These are phyloP conservation scores for Uncinocarpus reesii DNA, from an alignment of 2,329 filamentous ascomycete species.

Conservation along the genomic window DNA sequence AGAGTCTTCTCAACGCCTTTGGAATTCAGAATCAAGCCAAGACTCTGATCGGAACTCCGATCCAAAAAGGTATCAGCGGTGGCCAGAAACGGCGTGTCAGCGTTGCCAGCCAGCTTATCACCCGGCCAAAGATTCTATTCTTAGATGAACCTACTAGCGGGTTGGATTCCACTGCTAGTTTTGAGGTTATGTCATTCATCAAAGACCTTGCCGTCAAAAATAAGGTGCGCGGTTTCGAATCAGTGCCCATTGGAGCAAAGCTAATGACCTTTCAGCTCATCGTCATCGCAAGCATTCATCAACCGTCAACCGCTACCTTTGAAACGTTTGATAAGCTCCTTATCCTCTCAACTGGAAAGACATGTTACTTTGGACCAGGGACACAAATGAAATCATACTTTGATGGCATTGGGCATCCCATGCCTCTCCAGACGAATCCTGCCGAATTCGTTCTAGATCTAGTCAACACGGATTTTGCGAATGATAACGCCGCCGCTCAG, in stretches of 20 bases:
- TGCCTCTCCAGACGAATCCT: constrained; percentile 64
- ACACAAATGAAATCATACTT: constrained; percentile 53
- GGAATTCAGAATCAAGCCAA: constrained; percentile 60
- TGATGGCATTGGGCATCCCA: constrained; percentile 46
- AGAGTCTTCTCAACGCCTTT: constrained; percentile 59
- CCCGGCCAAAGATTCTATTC: constrained; percentile 68
- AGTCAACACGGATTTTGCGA: constrained; percentile 65
- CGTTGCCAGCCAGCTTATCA: constrained; percentile 72
- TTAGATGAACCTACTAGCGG: constrained; percentile 78
- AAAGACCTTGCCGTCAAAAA: constrained; percentile 55
- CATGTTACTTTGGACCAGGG: constrained; percentile 63
- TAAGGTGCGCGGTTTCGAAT: constrained; percentile 41
- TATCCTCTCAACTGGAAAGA: constrained; percentile 59
- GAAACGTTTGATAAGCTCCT: constrained; percentile 70
- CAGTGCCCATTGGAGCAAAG: not conserved
- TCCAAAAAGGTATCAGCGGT: constrained; percentile 72
- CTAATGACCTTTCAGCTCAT: constrained; percentile 46
- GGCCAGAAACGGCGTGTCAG: constrained; percentile 75
- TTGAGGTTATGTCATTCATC: constrained; percentile 66
- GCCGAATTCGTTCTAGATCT: constrained; percentile 71
- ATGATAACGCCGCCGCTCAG: constrained; percentile 37
- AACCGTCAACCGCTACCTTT: constrained; percentile 71
- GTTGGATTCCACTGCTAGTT: constrained; percentile 65
- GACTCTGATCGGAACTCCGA: constrained; percentile 68
- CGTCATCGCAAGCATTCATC: constrained; percentile 73